These are phyloP conservation scores for Leccinum barrowsii DNA, from an alignment of 768 basidiomycete genomes.

Conservation along the genomic window DNA sequence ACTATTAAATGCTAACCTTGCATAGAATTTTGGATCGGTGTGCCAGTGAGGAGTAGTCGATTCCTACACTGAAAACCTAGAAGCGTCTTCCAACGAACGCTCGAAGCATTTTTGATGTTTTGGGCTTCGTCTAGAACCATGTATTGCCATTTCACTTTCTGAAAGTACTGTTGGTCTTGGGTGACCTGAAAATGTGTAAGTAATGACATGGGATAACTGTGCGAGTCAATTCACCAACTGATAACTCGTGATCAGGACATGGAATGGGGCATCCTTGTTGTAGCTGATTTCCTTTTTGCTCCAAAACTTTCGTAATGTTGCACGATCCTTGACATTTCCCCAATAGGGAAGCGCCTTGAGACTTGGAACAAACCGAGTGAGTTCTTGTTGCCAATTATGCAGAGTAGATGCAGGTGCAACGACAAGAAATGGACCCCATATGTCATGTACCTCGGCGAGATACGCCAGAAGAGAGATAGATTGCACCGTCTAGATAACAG, in stretches of 20 bases:
- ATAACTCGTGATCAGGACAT: conserved; percentile 95
- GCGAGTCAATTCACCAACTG: conserved; percentile 62
- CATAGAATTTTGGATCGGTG: conserved; percentile 99
- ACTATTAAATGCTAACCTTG: conserved; percentile 59
- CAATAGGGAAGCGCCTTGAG: conserved; percentile 97
- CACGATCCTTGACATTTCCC: conserved; percentile 95
- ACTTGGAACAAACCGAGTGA: conserved; percentile 90
- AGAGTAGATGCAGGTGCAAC: conserved; percentile 96
- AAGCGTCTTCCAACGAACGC: conserved; percentile 95
- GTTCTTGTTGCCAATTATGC: conserved; percentile 99
- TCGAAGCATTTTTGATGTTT: conserved; percentile 97
- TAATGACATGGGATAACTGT: not conserved
- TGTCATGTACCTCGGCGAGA: conserved; percentile 94
- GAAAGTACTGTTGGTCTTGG: conserved; percentile 97
- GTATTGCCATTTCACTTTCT: conserved; percentile 98
- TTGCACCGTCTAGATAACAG: conserved; percentile 75
- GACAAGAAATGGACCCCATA: conserved; percentile 99
- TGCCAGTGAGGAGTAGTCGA: conserved; percentile 90
- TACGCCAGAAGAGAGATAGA: conserved; percentile 95
- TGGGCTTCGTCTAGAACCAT: conserved; percentile 99
- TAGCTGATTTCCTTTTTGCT: conserved; percentile 96
- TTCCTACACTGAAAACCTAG: conserved; percentile 96
- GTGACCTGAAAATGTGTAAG: conserved; percentile 57
- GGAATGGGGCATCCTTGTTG: conserved; percentile 92
- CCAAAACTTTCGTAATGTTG: conserved; percentile 95